These are phyloP conservation scores for Pichiaceae sp. DNA, from an alignment of 1,139 yeast species.

Conservation along the genomic window DNA sequence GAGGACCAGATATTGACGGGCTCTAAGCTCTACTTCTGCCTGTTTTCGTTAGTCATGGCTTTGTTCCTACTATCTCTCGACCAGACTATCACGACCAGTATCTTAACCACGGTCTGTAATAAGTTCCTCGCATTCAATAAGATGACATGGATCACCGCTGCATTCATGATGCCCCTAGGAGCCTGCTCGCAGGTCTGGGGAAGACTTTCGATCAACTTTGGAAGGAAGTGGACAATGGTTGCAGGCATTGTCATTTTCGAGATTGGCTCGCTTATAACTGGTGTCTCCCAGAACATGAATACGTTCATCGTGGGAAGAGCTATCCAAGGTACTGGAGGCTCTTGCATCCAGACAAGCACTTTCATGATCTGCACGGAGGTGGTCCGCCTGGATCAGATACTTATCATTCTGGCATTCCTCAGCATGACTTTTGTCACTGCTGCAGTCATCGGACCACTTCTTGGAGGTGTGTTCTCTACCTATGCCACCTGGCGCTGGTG, in stretches of 20 bases:
- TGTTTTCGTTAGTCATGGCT: constrained; percentile 38
- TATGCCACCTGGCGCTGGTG: constrained; percentile 67
- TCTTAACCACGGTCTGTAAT: constrained; percentile 46
- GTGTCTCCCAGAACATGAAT: constrained; percentile 48
- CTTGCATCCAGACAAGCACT: constrained; percentile 54
- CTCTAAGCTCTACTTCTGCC: constrained; percentile 30
- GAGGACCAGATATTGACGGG: constrained; percentile 28
- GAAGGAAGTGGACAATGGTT: constrained; percentile 46
- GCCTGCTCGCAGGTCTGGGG: constrained; percentile 55
- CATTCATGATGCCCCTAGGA: constrained; percentile 52
- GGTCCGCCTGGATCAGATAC: constrained; percentile 35
- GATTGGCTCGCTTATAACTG: constrained; percentile 55
- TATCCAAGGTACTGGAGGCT: constrained; percentile 70
- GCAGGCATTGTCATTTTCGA: constrained; percentile 48
- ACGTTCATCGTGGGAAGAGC: constrained; percentile 66
- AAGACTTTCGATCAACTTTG: constrained; percentile 50
- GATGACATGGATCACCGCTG: constrained; percentile 55
- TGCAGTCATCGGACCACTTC: constrained; percentile 50
- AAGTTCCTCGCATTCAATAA: constrained; percentile 46
- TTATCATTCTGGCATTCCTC: constrained; percentile 8
- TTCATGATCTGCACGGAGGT: constrained; percentile 52
- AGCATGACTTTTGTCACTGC: constrained; percentile 35
- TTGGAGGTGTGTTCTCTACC: constrained; percentile 58
- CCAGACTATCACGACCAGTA: constrained; percentile 57
- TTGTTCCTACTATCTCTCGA: constrained; percentile 58